Conservation (phyloP, 192 early-diverging fungal genomes). For the Geranomyces michiganensis region DNA sequence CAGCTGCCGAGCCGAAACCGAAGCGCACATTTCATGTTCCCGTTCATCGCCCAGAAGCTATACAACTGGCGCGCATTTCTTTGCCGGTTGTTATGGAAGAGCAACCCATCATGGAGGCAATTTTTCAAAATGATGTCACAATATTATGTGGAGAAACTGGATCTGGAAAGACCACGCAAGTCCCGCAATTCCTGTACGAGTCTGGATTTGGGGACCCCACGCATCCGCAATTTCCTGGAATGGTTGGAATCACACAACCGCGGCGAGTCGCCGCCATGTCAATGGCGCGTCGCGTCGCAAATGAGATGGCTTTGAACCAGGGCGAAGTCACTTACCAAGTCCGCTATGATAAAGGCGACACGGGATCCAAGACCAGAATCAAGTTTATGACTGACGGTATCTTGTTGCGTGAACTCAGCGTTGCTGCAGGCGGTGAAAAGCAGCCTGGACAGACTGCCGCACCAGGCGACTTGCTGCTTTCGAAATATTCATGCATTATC, state of each 20-base stretch:
- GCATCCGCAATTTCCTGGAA: constrained; percentile 71
- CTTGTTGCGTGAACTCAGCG: constrained; percentile 84
- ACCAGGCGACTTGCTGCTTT: constrained; percentile 76
- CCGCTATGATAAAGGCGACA: constrained; percentile 84
- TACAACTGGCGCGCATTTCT: constrained; percentile 74
- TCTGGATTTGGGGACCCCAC: constrained; percentile 92
- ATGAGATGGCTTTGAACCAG: constrained; percentile 80
- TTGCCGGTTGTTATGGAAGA: constrained; percentile 94
- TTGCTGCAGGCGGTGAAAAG: constrained; percentile 21
- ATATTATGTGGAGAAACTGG: constrained; percentile 99
- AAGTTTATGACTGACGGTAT: constrained; percentile 99
- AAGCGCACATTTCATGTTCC: constrained; percentile 54
- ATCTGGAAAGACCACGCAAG: constrained; percentile 91
- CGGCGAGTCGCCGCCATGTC: constrained; percentile 95
- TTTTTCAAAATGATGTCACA: constrained; percentile 79
- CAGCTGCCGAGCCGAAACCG: neutral
- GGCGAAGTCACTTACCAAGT: constrained; percentile 81
- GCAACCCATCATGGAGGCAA: constrained; percentile 97
- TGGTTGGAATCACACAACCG: constrained; percentile 98
- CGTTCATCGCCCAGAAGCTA: constrained; percentile 72
- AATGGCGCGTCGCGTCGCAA: constrained; percentile 92
- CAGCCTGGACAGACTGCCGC: constrained; percentile 10
- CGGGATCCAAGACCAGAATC: constrained; percentile 75
- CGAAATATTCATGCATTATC: constrained; percentile 93
- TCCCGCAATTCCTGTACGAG: constrained; percentile 97